Conservation (phyloP, 2,329 filamentous ascomycete genomes). For the Ophiosphaerella korrae region DNA sequence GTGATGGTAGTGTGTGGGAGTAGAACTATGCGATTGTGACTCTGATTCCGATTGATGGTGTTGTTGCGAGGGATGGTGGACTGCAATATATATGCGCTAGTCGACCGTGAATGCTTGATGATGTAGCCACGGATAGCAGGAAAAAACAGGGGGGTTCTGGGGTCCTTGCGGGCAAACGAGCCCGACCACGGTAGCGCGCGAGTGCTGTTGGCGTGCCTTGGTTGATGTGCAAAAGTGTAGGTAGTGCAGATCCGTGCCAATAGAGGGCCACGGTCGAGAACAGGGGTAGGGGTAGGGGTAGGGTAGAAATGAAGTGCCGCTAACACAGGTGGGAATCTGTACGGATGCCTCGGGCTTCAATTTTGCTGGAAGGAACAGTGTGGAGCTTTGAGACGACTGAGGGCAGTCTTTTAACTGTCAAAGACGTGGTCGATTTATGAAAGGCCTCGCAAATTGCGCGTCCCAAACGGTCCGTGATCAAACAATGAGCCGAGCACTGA, state of each 20-base stretch:
- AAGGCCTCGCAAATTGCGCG: constrained; percentile 3
- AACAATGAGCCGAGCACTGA: no score
- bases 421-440: not conserved
- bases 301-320: not conserved
- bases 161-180: constrained; percentile 23
- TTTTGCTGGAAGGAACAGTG: not conserved
- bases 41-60: constrained; percentile 1
- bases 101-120: constrained; percentile 33
- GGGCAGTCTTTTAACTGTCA: not conserved
- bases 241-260: constrained; percentile 19
- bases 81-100: constrained; percentile 32
- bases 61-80: not conserved
- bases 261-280: constrained; percentile 8
- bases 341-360: not conserved
- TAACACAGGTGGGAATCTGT: not conserved
- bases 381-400: not conserved
- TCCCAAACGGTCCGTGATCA: not conserved
- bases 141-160: constrained; percentile 27
- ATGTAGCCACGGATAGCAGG: constrained; percentile 30
- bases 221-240: constrained; percentile 17
- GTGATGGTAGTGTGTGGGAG: constrained; percentile 2
- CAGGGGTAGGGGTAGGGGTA: constrained; percentile 1
- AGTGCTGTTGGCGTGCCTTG: constrained; percentile 28
- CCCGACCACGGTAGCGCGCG: constrained; percentile 21
- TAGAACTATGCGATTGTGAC: not conserved